phyloP scores from a whole-genome alignment of 2,329 filamentous ascomycete genomes.

The Scolecobasidium constrictum region DNA sequence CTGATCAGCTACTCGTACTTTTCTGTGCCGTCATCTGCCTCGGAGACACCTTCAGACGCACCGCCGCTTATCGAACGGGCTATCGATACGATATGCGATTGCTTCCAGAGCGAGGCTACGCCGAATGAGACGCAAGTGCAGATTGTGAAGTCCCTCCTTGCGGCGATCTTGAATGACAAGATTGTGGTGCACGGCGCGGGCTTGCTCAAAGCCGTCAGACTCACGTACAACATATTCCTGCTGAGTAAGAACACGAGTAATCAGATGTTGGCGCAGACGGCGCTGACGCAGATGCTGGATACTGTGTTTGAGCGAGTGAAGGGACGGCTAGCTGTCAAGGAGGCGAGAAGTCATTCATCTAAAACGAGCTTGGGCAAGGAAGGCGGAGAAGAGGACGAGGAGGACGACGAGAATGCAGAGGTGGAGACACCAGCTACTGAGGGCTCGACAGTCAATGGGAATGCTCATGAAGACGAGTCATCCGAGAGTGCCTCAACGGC shows the following conservation, averaged over 20 bases:
- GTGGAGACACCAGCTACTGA: constrained; percentile 14
- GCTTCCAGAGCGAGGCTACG: constrained; percentile 94
- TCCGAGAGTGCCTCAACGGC: constrained; percentile 25
- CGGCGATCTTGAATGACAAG: constrained; percentile 95
- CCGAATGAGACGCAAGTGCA: constrained; percentile 88
- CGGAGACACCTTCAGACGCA: constrained; percentile 17
- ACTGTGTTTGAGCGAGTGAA: constrained; percentile 96
- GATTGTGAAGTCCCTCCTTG: constrained; percentile 92
- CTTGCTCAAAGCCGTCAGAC: constrained; percentile 87
- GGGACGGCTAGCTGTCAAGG: constrained; percentile 74
- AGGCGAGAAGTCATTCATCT: constrained; percentile 53
- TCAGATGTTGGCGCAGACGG: constrained; percentile 94
- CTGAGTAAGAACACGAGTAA: constrained; percentile 89
- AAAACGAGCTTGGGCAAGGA: constrained; percentile 25
- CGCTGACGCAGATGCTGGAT: constrained; percentile 95
- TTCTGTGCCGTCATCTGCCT: constrained; percentile 50
- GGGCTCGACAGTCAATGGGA: constrained; percentile 14
- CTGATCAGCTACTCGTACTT: constrained; percentile 99
- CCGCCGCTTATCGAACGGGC: constrained; percentile 88
- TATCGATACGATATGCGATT: constrained; percentile 98
- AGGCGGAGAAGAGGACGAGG: constrained; percentile 14
- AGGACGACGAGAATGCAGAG: constrained; percentile 16
- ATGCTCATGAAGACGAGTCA: constrained; percentile 18
- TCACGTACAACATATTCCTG: constrained; percentile 98
- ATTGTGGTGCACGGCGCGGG: constrained; percentile 96